Conservation (phyloP, 352 stramenopile species). For the Blastocystis sp. region DNA sequence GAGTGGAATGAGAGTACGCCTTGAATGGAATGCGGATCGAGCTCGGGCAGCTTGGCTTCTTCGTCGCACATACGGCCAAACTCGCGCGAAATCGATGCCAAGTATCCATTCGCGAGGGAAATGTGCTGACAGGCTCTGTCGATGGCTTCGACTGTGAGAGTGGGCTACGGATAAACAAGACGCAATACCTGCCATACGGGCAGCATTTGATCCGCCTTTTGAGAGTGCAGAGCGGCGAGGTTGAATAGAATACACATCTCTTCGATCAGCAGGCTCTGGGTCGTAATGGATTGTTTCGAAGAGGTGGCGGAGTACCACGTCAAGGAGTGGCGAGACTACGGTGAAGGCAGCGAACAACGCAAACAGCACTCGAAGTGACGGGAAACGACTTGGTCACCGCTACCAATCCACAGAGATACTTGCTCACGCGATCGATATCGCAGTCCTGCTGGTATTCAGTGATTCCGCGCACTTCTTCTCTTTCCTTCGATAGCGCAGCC, state of each 20-base stretch:
- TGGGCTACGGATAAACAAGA: neutral
- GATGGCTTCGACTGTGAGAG: neutral
- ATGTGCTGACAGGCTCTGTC: neutral
- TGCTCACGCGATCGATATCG: neutral
- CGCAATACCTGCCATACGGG: too few species aligned
- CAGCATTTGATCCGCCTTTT: constrained; percentile 2
- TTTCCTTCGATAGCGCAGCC: neutral
- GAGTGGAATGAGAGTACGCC: constrained; percentile 3
- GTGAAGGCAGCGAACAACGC: too few species aligned
- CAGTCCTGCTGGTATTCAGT: neutral
- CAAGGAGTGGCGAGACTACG: neutral
- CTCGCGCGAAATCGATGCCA: neutral
- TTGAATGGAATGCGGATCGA: neutral
- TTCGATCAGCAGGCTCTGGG: constrained; percentile 6
- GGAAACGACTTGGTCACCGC: constrained; percentile 21
- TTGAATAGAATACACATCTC: constrained; percentile 15
- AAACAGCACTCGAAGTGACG: too few species aligned
- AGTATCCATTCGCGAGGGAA: neutral
- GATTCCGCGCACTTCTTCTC: neutral
- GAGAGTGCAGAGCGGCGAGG: constrained; percentile 33
- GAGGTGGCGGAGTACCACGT: neutral
- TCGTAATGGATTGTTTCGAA: neutral
- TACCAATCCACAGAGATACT: neutral
- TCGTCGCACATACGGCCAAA: constrained; percentile 1
- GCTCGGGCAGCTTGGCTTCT: neutral